These are phyloP conservation scores for Hypoxylon fragiforme DNA, from an alignment of 495 filamentous ascomycete genomes.

Conservation along the genomic window DNA sequence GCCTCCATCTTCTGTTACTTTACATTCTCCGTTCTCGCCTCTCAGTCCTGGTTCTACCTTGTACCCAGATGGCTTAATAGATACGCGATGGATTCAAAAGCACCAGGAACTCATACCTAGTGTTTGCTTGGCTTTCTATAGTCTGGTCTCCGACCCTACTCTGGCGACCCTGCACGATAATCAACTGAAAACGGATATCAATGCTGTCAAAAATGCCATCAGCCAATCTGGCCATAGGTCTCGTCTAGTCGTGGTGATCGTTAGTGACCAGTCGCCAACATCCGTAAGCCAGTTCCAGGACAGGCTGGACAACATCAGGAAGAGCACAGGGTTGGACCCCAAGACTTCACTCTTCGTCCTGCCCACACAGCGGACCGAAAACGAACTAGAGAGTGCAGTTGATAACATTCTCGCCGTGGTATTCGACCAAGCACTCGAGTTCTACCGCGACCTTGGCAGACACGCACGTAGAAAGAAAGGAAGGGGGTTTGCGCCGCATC, in stretches of 20 bases:
- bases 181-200: slow-evolving; percentile 85
- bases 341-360: slow-evolving; percentile 69
- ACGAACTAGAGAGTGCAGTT: slow-evolving; percentile 65
- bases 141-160: slow-evolving; percentile 67
- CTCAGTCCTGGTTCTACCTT: slow-evolving; percentile 76
- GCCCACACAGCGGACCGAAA: slow-evolving; percentile 46
- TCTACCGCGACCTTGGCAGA: slow-evolving; percentile 88
- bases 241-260: slow-evolving; percentile 72
- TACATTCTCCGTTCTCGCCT: slow-evolving; percentile 89
- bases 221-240: slow-evolving; percentile 70
- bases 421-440: slow-evolving; percentile 74
- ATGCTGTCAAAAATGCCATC: slow-evolving; percentile 67
- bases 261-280: slow-evolving; percentile 67
- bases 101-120: slow-evolving; percentile 81
- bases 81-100: slow-evolving; percentile 79
- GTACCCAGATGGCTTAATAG: slow-evolving; percentile 85
- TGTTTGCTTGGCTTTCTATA: slow-evolving; percentile 74
- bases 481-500: slow-evolving; percentile 71
- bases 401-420: slow-evolving; percentile 61
- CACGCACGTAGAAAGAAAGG: slow-evolving; percentile 83
- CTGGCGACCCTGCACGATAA: slow-evolving; percentile 78
- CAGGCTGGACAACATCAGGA: slow-evolving; percentile 71
- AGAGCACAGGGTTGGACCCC: slow-evolving; percentile 75
- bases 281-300: slow-evolving; percentile 64
- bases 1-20: slow-evolving; percentile 50